Conservation (phyloP, 2,329 filamentous ascomycete species). For the Paraconiothyrium brasiliense region DNA sequence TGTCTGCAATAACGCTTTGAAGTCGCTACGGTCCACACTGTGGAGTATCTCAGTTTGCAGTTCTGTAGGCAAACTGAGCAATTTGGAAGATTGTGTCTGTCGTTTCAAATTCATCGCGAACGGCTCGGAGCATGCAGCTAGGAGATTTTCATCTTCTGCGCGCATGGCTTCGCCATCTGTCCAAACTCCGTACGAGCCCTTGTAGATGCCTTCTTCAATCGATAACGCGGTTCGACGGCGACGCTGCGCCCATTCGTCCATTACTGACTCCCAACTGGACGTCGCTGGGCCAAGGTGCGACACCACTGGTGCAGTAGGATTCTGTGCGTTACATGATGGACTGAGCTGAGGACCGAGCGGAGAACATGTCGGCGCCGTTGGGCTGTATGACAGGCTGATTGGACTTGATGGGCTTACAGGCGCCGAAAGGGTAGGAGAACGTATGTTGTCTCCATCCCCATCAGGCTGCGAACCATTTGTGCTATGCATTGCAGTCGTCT, state of each 20-base stretch:
- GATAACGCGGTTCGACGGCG: background rate
- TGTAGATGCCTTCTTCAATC: background rate
- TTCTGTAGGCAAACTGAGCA: background rate
- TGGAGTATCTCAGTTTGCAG: background rate
- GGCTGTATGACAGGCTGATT: background rate
- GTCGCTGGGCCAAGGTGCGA: background rate
- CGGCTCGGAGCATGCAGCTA: conserved; percentile 3
- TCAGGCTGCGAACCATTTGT: background rate
- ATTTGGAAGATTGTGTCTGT: background rate
- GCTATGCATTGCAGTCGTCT: background rate
- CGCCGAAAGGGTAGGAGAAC: background rate
- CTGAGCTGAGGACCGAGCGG: background rate
- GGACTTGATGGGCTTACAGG: background rate
- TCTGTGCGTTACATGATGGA: background rate
- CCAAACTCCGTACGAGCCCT: conserved; percentile 29
- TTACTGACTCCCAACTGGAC: background rate
- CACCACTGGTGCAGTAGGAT: background rate
- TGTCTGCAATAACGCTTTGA: conserved; percentile 1
- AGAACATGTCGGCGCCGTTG: background rate
- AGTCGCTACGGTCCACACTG: background rate
- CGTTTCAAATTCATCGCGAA: background rate
- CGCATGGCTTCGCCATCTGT: conserved; percentile 49
- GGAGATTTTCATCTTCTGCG: background rate
- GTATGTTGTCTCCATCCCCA: background rate
- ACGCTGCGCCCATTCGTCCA: background rate